These are phyloP conservation scores for Euphorbia lathyris DNA, from an alignment of 345 rosid genomes.

Conservation along the genomic window DNA sequence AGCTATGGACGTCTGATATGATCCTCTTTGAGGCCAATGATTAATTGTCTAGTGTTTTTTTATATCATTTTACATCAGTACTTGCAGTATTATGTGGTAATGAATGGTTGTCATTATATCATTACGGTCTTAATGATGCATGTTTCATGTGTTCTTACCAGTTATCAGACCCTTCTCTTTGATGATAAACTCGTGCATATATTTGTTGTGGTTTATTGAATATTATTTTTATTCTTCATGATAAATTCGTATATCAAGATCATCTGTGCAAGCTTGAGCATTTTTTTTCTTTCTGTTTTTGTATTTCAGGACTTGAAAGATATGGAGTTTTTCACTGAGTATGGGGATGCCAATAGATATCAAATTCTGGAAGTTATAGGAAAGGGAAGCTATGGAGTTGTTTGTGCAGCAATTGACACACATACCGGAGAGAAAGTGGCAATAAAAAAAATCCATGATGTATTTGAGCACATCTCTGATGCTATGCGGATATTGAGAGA, in stretches of 20 bases:
- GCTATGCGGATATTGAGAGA: slow-evolving; percentile 85
- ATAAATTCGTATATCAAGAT: neutral
- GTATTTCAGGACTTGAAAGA: slow-evolving; percentile 58
- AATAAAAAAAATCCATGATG: slow-evolving; percentile 84
- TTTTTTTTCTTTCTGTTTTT: neutral
- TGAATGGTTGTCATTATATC: neutral
- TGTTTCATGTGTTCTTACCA: neutral
- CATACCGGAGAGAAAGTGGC: slow-evolving; percentile 94
- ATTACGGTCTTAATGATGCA: neutral
- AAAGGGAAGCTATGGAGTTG: slow-evolving; percentile 98
- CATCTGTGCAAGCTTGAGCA: neutral
- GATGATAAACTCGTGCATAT: neutral
- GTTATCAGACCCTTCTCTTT: neutral
- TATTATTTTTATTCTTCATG: neutral
- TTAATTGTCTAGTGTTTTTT: neutral
- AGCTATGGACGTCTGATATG: neutral
- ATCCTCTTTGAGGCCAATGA: neutral
- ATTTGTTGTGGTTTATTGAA: neutral
- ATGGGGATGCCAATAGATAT: slow-evolving; percentile 92
- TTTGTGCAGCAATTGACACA: slow-evolving; percentile 93
- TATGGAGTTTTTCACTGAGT: slow-evolving; percentile 87
- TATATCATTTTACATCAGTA: neutral
- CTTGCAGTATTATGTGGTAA: neutral
- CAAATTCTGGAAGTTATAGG: slow-evolving; percentile 84
- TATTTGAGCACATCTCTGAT: slow-evolving; percentile 87